Evolutionary conservation across 2,329 filamentous ascomycete species (phyloP).

Genomic region (Arthrobotrys musiformis): DNA sequence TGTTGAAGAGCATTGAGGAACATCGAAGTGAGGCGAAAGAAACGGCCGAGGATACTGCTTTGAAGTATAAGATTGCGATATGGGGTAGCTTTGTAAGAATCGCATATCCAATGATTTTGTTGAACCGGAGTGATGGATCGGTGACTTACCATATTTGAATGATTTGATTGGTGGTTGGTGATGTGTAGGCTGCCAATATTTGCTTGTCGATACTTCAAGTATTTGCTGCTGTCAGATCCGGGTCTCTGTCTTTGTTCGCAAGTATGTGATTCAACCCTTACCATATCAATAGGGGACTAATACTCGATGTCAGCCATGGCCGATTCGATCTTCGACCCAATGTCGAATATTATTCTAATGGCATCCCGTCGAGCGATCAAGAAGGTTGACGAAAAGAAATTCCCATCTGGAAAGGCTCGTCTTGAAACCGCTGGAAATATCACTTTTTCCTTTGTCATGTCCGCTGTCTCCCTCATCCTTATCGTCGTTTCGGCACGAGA

Average conservation of each 20-base stretch:
- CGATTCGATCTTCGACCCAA: constrained; percentile 90
- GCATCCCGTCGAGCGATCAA: constrained; percentile 87
- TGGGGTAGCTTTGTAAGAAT: constrained; percentile 65
- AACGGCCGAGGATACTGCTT: constrained; percentile 80
- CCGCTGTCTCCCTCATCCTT: constrained; percentile 86
- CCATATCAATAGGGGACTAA: constrained; percentile 2
- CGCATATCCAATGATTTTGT: too few species aligned
- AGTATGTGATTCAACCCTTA: constrained; percentile 72
- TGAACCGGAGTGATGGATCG: neutral
- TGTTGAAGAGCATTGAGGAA: constrained; percentile 92
- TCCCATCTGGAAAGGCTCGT: constrained; percentile 90
- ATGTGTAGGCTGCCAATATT: constrained; percentile 75
- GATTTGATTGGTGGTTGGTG: neutral
- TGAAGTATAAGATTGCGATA: constrained; percentile 72
- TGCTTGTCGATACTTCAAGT: constrained; percentile 82
- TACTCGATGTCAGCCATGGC: constrained; percentile 64
- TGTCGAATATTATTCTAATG: constrained; percentile 88
- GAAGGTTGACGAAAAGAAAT: constrained; percentile 83
- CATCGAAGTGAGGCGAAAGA: constrained; percentile 84
- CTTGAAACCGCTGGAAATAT: constrained; percentile 97
- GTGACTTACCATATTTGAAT: neutral
- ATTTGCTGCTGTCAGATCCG: constrained; percentile 85
- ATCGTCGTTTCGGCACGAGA: constrained; percentile 86
- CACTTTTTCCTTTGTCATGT: constrained; percentile 96
- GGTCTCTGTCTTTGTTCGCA: constrained; percentile 94